These are phyloP conservation scores for Durusdinium trenchii DNA, from an alignment of 73 alveolate species.

Conservation along the genomic window DNA sequence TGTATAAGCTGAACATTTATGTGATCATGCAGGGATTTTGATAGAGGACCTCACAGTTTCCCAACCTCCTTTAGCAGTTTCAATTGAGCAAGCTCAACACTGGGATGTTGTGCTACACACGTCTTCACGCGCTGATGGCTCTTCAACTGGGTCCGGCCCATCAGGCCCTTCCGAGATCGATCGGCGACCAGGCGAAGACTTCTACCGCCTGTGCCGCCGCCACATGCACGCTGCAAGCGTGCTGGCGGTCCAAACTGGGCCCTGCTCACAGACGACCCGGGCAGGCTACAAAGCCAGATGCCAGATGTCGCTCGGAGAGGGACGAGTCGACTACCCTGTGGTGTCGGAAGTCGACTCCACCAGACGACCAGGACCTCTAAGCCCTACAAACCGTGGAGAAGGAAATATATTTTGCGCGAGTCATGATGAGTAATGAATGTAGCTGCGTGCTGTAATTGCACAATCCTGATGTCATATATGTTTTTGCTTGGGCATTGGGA, in stretches of 20 bases:
- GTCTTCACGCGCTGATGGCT: no score
- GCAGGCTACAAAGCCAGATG: constrained; percentile 25
- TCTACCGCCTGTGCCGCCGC: constrained; percentile 63
- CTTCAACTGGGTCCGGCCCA: no score
- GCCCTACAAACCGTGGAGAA: not conserved
- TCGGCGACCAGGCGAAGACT: not conserved
- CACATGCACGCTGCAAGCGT: constrained; percentile 50
- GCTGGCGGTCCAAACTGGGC: constrained; percentile 49
- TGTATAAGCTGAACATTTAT: no score
- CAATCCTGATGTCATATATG: no score
- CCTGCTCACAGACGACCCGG: constrained; percentile 24
- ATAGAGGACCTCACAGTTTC: no score
- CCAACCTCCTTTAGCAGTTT: no score
- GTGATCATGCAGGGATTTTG: no score
- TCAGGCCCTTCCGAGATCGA: not conserved
- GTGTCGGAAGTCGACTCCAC: not conserved
- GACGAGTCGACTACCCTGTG: not conserved
- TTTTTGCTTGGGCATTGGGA: not conserved
- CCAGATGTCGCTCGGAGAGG: constrained; percentile 4
- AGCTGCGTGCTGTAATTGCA: no score
- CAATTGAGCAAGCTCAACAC: no score
- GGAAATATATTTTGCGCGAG: not conserved
- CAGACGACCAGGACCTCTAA: not conserved
- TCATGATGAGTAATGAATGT: not conserved
- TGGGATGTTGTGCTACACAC: no score